Percentiles rank a stretch among this genome's conserved stretches.
Conservation (phyloP, 371 early-diverging fungal species). For the Haplosporangium sp. region DNA sequence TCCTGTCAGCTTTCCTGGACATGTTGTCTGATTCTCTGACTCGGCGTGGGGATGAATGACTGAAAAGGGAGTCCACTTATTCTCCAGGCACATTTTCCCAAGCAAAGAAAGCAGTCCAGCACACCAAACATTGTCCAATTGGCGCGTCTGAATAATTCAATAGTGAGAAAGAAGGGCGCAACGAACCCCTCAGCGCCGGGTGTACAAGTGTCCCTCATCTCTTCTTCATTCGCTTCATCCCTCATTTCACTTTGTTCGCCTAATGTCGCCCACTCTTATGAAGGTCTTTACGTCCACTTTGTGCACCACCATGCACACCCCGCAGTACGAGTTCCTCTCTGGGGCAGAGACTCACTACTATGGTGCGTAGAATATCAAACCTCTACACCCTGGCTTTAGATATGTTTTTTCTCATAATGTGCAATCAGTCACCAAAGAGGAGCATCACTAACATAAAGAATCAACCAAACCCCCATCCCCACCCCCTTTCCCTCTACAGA, state of each 20-base stretch:
- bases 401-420: too few relatives aligned
- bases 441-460: too few relatives aligned
- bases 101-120: neutral
- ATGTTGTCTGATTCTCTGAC: slow-evolving; percentile 11
- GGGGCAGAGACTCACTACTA: slow-evolving; percentile 44
- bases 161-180: too few relatives aligned
- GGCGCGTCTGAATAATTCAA: too few relatives aligned
- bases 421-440: too few relatives aligned
- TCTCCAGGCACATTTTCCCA: neutral
- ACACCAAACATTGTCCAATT: neutral
- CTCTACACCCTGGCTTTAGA: too few relatives aligned
- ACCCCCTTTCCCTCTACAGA: slow-evolving; percentile 9
- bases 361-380: too few relatives aligned
- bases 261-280: slow-evolving; percentile 31
- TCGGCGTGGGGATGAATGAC: neutral
- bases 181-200: too few relatives aligned
- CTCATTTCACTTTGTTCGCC: too few relatives aligned
- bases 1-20: slow-evolving; percentile 46
- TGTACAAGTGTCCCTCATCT: neutral
- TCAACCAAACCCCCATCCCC: too few relatives aligned
- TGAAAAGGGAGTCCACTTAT: neutral
- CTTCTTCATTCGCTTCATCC: neutral
- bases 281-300: slow-evolving; percentile 46
- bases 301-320: slow-evolving; percentile 50
- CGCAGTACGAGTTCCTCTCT: slow-evolving; percentile 37